A percentile compares a stretch with the other conserved stretches of the same genome.
phyloP scores from a whole-genome alignment of 2,329 filamentous ascomycete genomes.

The Monilinia fructigena region DNA sequence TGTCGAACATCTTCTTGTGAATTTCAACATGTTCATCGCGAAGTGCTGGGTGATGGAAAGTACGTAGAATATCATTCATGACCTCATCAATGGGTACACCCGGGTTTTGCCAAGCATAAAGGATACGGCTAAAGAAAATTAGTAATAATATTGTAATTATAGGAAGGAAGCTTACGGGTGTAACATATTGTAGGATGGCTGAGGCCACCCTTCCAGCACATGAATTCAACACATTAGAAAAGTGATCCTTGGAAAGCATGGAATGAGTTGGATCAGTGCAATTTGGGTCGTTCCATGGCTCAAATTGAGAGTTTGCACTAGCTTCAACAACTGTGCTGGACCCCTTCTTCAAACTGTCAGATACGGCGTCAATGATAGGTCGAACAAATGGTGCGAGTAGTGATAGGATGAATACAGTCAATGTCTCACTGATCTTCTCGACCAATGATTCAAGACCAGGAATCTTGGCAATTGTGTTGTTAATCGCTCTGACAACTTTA shows the following conservation, averaged over 20 bases:
- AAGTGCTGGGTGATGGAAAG: conserved; percentile 88
- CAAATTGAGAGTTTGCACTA: conserved; percentile 69
- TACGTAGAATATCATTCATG: conserved; percentile 72
- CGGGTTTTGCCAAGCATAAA: conserved; percentile 92
- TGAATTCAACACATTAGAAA: conserved; percentile 74
- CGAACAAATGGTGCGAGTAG: conserved; percentile 88
- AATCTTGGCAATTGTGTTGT: conserved; percentile 80
- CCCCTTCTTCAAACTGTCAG: conserved; percentile 79
- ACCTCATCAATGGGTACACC: conserved; percentile 81
- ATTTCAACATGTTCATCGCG: conserved; percentile 75
- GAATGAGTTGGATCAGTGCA: conserved; percentile 81
- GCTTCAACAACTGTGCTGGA: conserved; percentile 69
- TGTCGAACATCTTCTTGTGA: conserved; percentile 84
- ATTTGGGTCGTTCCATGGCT: conserved; percentile 73
- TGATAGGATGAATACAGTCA: conserved; percentile 89
- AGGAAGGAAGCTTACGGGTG: conserved; percentile 65
- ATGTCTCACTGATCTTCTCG: conserved; percentile 88
- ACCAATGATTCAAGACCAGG: conserved; percentile 83
- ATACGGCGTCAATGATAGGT: conserved; percentile 85
- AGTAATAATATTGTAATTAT: background rate
- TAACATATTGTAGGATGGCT: conserved; percentile 79
- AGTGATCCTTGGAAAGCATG: conserved; percentile 82
- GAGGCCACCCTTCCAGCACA: conserved; percentile 72
- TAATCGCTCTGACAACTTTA: conserved; percentile 86
- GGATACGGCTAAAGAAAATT: conserved; percentile 57